Base-by-base conservation (phyloP, 371 early-diverging fungal genomes). In the Encephalitozoon romaleae region DNA sequence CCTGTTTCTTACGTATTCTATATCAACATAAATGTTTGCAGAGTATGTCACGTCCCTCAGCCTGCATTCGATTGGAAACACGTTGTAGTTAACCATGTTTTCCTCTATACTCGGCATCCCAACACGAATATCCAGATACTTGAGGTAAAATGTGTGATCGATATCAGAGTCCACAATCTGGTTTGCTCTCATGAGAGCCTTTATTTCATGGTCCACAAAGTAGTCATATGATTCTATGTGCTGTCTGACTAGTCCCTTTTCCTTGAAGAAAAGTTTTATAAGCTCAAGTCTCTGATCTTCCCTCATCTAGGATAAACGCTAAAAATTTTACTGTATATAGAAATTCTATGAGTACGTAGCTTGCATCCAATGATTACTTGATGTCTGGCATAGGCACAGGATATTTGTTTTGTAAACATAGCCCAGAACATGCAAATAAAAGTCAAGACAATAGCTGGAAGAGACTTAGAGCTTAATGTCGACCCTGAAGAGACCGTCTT, bases 191-290 rank as follows among this genome's bases (percentile, higher is more conserved):
- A 98, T 87, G 77, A 99, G 96, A 79, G 92, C 91, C 81, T 92
- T 89, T 74, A 99, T 86, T 74, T 95, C 99, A 18, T 90, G 89
- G 77, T 94, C 89, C 79, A 98, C 88, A 86, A 98, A 98, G 84
- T 95, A 94, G 87, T 99, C 94, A 87, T 94, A 99, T 0, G 99
- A 99, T 83, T 96, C 96, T 72, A 96, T 89, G 83, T 99, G 99
- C 85, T 99, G 99, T 84, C 98, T 93, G 71, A 96, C 92, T 39
- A 99, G 90, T 77, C 98, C 98, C 82, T 95, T 96, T 51, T 94
- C 92, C 82, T 92, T 91, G 39, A 99, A 86, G 84, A 94, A 98
- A 0, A 93, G 92, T 8, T 96, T 94, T 39, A 97, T 86, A n/a
- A 98, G 70, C 30, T 81, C 77, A n/a, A 43, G 45, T 38, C 72